phyloP scores from a whole-genome alignment of 306 rosid genomes.

The Luffa aegyptiaca region DNA sequence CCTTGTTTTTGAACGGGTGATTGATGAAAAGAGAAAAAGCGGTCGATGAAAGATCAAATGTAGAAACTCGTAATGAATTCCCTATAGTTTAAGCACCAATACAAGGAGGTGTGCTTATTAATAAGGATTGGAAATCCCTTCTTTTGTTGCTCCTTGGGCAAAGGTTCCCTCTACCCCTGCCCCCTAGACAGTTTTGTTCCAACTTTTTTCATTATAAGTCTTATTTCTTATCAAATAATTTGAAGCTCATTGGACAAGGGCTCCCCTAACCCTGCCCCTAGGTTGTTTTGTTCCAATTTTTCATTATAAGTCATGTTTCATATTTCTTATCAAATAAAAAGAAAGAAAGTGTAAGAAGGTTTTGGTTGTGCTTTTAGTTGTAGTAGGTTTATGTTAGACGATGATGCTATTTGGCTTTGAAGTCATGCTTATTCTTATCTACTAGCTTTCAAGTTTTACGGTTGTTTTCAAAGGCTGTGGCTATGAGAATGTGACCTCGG shows the following conservation, averaged over 20 bases:
- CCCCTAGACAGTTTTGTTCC: background rate
- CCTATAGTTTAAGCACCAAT: background rate
- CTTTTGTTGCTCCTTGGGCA: background rate
- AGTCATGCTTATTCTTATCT: too few species aligned
- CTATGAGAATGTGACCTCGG: background rate
- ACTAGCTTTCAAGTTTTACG: background rate
- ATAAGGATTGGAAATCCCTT: background rate
- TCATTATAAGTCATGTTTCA: background rate
- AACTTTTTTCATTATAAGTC: background rate
- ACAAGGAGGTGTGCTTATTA: background rate
- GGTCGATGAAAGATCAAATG: background rate
- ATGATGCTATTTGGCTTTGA: too few species aligned
- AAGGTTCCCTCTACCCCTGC: background rate
- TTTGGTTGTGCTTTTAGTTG: too few species aligned
- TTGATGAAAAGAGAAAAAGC: background rate
- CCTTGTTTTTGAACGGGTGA: background rate
- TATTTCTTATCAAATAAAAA: too few species aligned
- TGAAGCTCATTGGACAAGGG: background rate
- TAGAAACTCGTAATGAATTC: background rate
- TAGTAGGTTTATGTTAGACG: too few species aligned
- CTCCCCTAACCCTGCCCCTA: background rate
- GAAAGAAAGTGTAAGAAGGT: too few species aligned
- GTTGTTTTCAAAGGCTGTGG: background rate
- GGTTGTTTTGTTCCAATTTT: background rate
- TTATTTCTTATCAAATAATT: too few species aligned